Evolutionary conservation across 2,329 filamentous ascomycete species (phyloP).

Genomic region (Penicillium sp.): DNA sequence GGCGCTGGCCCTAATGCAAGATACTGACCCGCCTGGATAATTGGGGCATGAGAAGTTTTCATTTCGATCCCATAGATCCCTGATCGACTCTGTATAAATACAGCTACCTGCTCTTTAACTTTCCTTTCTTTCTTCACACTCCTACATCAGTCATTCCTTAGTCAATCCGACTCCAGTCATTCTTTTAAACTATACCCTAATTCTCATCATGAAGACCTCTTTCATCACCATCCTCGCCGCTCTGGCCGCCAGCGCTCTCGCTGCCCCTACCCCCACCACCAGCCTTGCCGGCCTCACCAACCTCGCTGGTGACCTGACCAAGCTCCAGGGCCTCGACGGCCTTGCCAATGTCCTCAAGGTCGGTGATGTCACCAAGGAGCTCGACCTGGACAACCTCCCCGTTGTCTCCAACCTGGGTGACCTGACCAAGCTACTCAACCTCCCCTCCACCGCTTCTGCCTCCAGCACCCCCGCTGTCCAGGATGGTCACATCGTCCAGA

Average conservation of each 20-base stretch:
- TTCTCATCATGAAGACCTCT: slow-evolving; percentile 17
- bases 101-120: slow-evolving; percentile 3
- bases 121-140: slow-evolving; percentile 6
- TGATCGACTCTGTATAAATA: slow-evolving; percentile 14
- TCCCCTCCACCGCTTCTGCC: slow-evolving; percentile 14
- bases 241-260: slow-evolving; percentile 21
- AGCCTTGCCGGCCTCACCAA: slow-evolving; percentile 3
- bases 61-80: background rate
- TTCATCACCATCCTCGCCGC: slow-evolving; percentile 41
- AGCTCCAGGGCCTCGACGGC: slow-evolving; percentile 12
- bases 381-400: slow-evolving; percentile 17
- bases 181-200: slow-evolving; percentile 14
- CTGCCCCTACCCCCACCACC: slow-evolving; percentile 16
- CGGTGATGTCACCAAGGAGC: slow-evolving; percentile 20
- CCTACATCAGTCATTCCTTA: slow-evolving; percentile 13
- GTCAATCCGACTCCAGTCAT: slow-evolving; percentile 19
- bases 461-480: slow-evolving; percentile 11
- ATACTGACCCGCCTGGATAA: slow-evolving; percentile 10
- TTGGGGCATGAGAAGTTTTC: background rate
- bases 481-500: slow-evolving; percentile 32
- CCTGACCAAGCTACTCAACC: slow-evolving; percentile 16
- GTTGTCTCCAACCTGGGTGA: slow-evolving; percentile 18
- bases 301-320: slow-evolving; percentile 6
- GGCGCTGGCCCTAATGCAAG: background rate
- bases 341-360: slow-evolving; percentile 18